Conservation (phyloP, 2,329 filamentous ascomycete genomes). For the Xylariaceae sp. region DNA sequence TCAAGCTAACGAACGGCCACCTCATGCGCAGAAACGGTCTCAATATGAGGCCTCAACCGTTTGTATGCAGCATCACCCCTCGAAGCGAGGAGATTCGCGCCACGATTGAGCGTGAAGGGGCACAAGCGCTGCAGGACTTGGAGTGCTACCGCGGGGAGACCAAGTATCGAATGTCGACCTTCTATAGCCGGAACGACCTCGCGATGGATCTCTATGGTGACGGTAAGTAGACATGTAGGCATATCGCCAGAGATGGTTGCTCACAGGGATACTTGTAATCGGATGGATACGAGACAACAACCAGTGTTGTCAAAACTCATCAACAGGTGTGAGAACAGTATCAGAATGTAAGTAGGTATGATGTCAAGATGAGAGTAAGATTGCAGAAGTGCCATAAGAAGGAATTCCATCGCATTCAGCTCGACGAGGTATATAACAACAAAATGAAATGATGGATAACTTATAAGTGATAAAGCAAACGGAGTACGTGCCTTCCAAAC, state of each 20-base stretch:
- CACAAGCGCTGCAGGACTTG: slow-evolving; percentile 45
- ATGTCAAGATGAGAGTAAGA: not conserved
- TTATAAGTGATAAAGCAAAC: too few species aligned
- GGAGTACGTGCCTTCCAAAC: too few species aligned
- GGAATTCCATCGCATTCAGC: too few species aligned
- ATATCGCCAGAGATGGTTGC: not conserved
- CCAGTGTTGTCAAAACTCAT: too few species aligned
- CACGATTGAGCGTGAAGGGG: slow-evolving; percentile 48
- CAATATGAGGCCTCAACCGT: slow-evolving; percentile 53
- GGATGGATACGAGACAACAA: too few species aligned
- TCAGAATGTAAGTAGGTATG: too few species aligned
- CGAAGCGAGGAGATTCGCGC: slow-evolving; percentile 42
- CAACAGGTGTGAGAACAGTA: too few species aligned
- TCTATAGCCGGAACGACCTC: slow-evolving; percentile 36
- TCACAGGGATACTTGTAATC: too few species aligned
- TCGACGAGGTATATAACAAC: too few species aligned
- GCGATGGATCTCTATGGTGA: slow-evolving; percentile 30
- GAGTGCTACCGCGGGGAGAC: slow-evolving; percentile 50
- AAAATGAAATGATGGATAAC: too few species aligned
- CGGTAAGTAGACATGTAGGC: slow-evolving; percentile 8
- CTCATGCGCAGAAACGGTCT: slow-evolving; percentile 49
- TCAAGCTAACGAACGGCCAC: too few species aligned
- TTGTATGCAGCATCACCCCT: slow-evolving; percentile 48
- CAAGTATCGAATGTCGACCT: slow-evolving; percentile 52
- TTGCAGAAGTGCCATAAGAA: too few species aligned